Evolutionary conservation across 2,329 filamentous ascomycete genomes (phyloP), one percentile per base, ranked within the genome.

Genomic region (Alternaria sp.): DNA sequence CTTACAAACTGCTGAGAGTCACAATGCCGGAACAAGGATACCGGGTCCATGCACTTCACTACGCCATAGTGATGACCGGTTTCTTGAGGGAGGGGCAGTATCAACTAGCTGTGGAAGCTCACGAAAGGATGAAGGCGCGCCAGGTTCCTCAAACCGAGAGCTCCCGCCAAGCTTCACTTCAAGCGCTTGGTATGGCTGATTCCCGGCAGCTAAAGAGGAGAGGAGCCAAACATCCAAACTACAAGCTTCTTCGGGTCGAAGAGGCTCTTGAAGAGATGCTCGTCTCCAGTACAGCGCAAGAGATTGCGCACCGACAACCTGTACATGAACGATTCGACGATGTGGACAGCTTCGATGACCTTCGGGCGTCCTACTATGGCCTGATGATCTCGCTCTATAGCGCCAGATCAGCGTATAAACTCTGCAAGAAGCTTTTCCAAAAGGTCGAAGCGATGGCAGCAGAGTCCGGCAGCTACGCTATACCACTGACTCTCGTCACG

Each of bases 351-450:
- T 75, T 82, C 46, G 77, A 83, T 30, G 79, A 84, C 50, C 80
- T 84, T 50, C 82, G 85, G 33, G 76, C 84, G 5, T 78, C 84
- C 15, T 87, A 88, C 70, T 85, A 88, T 60, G 84, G 86, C 58
- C 82, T 84, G 59, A 71, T 90, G 53, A 84, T 90, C 67, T 86
- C 85, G 47, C 80, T 87, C 6, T 87, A 89, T 70, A 84, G 83
- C 12, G 75, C 77, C 18, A 77, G 79, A 23, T 80, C 82, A 30
- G 82, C 84, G 11, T 82, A 83, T 58, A 75, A 81, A 4, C 82
- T 83, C 6, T 76, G 72, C 61, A 74, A 73, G 46, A 70, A 76
- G 41, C 61, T 79, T 18, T 71, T 79, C 45, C 49, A 65, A 18
- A 67, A 69, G 43, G 72, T 71, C 6, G 57, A 65, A 45, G 62